These are phyloP conservation scores for Cryoendolithus antarcticus DNA, from an alignment of 2,329 filamentous ascomycete species.

Conservation along the genomic window DNA sequence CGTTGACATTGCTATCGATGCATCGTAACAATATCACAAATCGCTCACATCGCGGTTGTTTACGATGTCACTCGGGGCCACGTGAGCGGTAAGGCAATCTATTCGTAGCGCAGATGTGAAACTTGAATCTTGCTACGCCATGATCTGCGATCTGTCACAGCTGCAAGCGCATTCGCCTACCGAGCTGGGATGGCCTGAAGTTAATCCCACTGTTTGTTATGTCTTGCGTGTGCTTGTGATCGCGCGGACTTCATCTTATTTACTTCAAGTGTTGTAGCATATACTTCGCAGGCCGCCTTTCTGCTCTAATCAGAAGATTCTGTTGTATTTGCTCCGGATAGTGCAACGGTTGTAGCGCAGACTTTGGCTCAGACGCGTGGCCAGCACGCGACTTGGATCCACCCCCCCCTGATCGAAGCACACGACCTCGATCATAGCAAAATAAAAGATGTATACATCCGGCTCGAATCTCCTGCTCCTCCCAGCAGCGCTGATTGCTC, in stretches of 20 bases:
- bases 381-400: not conserved
- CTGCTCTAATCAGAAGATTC: not conserved
- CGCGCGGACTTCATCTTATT: not conserved
- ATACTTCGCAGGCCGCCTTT: not conserved
- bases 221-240: too few species aligned
- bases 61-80: too few species aligned
- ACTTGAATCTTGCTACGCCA: too few species aligned
- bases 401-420: not conserved
- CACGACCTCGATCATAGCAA: not conserved
- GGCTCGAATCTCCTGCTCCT: constrained; percentile 10
- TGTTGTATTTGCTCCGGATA: not conserved
- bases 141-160: too few species aligned
- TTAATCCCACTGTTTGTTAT: too few species aligned
- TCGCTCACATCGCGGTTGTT: too few species aligned
- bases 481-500: constrained; percentile 13
- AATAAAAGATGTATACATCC: constrained; percentile 2
- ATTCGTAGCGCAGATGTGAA: too few species aligned
- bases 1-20: too few species aligned
- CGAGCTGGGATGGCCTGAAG: too few species aligned
- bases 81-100: too few species aligned
- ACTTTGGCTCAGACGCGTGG: not conserved
- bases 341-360: not conserved
- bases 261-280: not conserved
- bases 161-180: too few species aligned
- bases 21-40: too few species aligned